These are phyloP conservation scores for Lepiota venenata DNA, from an alignment of 768 basidiomycete species.

Conservation along the genomic window DNA sequence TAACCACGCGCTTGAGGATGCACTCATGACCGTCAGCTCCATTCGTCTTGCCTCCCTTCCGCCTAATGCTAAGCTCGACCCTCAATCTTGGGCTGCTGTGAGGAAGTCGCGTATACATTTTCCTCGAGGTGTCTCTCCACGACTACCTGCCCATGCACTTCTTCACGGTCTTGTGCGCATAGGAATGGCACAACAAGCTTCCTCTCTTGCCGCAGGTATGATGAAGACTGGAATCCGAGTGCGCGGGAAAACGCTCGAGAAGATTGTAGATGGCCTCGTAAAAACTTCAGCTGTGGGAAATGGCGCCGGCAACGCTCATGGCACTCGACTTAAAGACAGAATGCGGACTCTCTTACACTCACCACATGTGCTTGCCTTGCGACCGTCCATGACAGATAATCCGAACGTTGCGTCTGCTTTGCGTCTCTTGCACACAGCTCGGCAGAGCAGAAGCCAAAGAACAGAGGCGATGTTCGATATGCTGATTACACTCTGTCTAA, in stretches of 20 bases:
- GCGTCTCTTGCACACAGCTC: slow-evolving; percentile 47
- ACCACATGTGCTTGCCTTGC: slow-evolving; percentile 24
- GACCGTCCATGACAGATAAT: slow-evolving; percentile 32
- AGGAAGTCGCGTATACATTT: slow-evolving; percentile 29
- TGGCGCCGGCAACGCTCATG: slow-evolving; percentile 15
- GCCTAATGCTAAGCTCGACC: slow-evolving; percentile 4
- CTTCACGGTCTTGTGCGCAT: slow-evolving; percentile 61
- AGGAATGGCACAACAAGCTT: slow-evolving; percentile 46
- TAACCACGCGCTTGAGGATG: slow-evolving; percentile 43
- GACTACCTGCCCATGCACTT: slow-evolving; percentile 59
- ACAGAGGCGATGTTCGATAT: slow-evolving; percentile 58
- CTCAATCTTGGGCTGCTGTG: slow-evolving; percentile 7
- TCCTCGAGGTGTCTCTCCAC: slow-evolving; percentile 48
- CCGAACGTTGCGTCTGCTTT: slow-evolving; percentile 48
- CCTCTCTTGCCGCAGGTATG: slow-evolving; percentile 45
- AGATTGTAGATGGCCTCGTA: slow-evolving; percentile 31
- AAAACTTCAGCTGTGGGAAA: slow-evolving; percentile 13
- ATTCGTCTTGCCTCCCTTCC: slow-evolving; percentile 39
- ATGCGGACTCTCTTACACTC: slow-evolving; percentile 9
- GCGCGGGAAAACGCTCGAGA: slow-evolving; percentile 46
- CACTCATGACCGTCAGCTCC: slow-evolving; percentile 56
- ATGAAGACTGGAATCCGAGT: slow-evolving; percentile 51
- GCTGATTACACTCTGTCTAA: slow-evolving; percentile 58
- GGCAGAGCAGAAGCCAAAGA: slow-evolving; percentile 50
- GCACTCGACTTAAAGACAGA: slow-evolving; percentile 16